A percentile compares a stretch with the other conserved stretches of the same genome.
These are phyloP conservation scores for Erodium maritimum DNA, from an alignment of 345 rosid genomes.

Conservation along the genomic window DNA sequence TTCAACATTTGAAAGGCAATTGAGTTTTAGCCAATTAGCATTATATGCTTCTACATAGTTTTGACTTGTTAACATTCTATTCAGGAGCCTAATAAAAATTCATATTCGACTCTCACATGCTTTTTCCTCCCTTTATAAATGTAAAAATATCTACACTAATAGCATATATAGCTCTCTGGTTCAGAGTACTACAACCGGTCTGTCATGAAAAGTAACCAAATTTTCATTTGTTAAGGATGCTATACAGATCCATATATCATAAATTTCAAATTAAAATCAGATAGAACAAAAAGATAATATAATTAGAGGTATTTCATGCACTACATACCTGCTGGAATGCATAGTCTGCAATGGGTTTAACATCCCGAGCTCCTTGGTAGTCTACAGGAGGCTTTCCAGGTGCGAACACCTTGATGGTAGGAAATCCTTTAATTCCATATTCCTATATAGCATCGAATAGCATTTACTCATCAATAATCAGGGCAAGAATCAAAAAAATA, in stretches of 20 bases:
- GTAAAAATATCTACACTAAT: no score
- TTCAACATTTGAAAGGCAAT: no score
- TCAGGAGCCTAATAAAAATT: no score
- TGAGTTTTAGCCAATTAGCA: no score
- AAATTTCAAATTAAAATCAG: no score
- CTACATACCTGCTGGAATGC: slow-evolving; percentile 54
- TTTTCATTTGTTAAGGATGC: background rate
- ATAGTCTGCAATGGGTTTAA: slow-evolving; percentile 66
- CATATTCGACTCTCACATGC: no score
- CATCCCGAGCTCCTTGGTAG: slow-evolving; percentile 94
- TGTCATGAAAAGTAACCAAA: background rate
- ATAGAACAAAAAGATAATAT: slow-evolving; percentile 1
- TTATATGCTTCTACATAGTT: no score
- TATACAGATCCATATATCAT: background rate
- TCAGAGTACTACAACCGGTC: background rate
- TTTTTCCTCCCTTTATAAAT: no score
- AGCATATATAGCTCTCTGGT: no score
- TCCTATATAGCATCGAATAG: slow-evolving; percentile 35
- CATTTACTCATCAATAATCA: background rate
- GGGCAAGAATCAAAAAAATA: background rate
- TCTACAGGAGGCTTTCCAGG: slow-evolving; percentile 86
- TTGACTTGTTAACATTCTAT: no score
- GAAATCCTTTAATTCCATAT: slow-evolving; percentile 84
- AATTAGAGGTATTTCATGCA: background rate
- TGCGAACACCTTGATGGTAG: slow-evolving; percentile 76